Evolutionary conservation across 2,329 filamentous ascomycete species (phyloP).

Genomic region (Arthrobotrys iridis): DNA sequence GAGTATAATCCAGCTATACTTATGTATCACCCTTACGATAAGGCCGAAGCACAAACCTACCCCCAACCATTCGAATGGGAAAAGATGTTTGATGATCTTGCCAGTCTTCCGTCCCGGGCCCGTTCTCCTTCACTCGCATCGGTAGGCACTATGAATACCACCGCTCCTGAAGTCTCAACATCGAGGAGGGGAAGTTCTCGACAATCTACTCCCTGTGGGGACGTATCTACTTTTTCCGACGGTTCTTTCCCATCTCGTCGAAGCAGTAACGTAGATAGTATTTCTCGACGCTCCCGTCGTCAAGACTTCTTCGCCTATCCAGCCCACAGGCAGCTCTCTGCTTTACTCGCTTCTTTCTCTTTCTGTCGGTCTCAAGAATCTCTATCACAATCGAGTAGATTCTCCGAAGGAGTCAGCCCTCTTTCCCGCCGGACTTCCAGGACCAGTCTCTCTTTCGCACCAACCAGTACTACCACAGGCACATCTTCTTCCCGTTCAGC

Average conservation of each 20-base stretch:
- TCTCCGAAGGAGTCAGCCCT: constrained; percentile 25
- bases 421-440: constrained; percentile 26
- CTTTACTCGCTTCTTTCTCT: constrained; percentile 16
- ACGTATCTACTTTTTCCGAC: not conserved
- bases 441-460: constrained; percentile 17
- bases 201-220: not conserved
- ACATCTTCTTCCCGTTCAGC: constrained; percentile 15
- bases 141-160: constrained; percentile 16
- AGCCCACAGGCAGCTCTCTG: constrained; percentile 11
- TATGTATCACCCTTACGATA: constrained; percentile 41
- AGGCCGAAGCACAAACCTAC: constrained; percentile 3
- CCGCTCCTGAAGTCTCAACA: constrained; percentile 14
- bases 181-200: constrained; percentile 22
- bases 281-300: constrained; percentile 10
- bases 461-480: constrained; percentile 21
- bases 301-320: constrained; percentile 11
- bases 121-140: constrained; percentile 30
- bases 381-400: not conserved
- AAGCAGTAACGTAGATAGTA: not conserved
- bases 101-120: not conserved
- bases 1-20: constrained; percentile 30
- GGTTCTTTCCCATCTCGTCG: constrained; percentile 7
- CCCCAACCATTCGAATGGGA: constrained; percentile 40
- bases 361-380: constrained; percentile 32
- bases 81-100: constrained; percentile 44